Conservation (phyloP, 2,329 filamentous ascomycete species). For the Verticillium albo-atrum region DNA sequence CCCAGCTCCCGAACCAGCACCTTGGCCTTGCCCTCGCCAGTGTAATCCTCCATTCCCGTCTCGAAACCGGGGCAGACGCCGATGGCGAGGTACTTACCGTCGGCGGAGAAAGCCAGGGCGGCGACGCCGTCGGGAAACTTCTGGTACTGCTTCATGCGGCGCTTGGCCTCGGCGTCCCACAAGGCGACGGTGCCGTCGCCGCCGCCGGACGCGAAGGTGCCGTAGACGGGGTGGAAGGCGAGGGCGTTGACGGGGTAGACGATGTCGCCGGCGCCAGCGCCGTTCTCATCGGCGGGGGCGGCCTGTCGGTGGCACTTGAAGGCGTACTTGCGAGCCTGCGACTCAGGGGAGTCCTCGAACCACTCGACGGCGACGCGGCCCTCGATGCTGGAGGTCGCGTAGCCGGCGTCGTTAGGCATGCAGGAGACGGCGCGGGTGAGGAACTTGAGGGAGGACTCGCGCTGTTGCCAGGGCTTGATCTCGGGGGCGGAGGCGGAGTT, state of each 20-base stretch:
- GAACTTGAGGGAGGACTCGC: conserved; percentile 93
- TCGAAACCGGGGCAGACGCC: conserved; percentile 85
- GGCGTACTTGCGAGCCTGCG: conserved; percentile 90
- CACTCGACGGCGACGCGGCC: conserved; percentile 95
- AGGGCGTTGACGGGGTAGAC: conserved; percentile 91
- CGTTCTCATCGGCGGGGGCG: conserved; percentile 48
- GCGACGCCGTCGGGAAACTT: conserved; percentile 76
- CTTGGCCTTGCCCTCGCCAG: conserved; percentile 66
- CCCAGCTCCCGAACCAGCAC: conserved; percentile 79
- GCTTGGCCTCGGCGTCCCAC: conserved; percentile 89
- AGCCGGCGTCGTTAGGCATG: conserved; percentile 95
- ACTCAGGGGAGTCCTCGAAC: conserved; percentile 87
- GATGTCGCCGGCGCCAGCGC: conserved; percentile 61
- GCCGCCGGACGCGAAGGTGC: conserved; percentile 84
- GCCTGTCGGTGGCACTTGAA: conserved; percentile 96
- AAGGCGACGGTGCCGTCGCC: conserved; percentile 89
- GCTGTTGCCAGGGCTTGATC: conserved; percentile 82
- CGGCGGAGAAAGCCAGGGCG: conserved; percentile 69
- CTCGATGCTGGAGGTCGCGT: conserved; percentile 89
- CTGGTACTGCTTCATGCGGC: conserved; percentile 84
- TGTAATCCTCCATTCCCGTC: conserved; percentile 76
- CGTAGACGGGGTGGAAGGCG: conserved; percentile 76
- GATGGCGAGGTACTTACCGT: conserved; percentile 75
- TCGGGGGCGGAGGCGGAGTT: conserved; percentile 43
- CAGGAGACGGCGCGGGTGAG: conserved; percentile 90